phyloP scores from a whole-genome alignment of 371 early-diverging fungal species.

The Entomophthora muscae region DNA sequence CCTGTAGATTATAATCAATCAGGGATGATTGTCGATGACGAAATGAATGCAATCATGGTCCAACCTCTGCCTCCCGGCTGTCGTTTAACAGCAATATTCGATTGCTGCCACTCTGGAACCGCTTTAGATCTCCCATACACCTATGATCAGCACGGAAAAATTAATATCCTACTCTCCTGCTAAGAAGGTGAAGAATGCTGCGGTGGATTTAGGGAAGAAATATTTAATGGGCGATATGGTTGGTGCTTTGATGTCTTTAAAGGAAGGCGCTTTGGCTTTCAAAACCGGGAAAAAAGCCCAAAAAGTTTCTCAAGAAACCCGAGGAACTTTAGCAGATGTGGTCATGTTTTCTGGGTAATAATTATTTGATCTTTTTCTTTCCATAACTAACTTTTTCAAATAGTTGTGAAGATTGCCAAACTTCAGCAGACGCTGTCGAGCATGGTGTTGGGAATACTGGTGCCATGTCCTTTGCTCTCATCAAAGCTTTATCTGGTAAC shows the following conservation, averaged over 20 bases:
- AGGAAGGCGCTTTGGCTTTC: slow-evolving; percentile 24
- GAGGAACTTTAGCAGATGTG: slow-evolving; percentile 56
- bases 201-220: slow-evolving; percentile 27
- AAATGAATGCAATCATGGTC: slow-evolving; percentile 65
- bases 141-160: slow-evolving; percentile 54
- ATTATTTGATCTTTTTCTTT: neutral
- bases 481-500: slow-evolving; percentile 39
- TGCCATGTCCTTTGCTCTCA: slow-evolving; percentile 77
- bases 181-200: slow-evolving; percentile 25
- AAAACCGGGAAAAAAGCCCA: slow-evolving; percentile 18
- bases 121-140: slow-evolving; percentile 77
- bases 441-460: slow-evolving; percentile 47
- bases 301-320: slow-evolving; percentile 21
- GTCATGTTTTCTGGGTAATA: slow-evolving; percentile 44
- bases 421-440: slow-evolving; percentile 62
- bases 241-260: slow-evolving; percentile 23
- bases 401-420: slow-evolving; percentile 77
- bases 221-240: slow-evolving; percentile 33
- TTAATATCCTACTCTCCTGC: slow-evolving; percentile 34
- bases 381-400: neutral
- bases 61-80: slow-evolving; percentile 64
- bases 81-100: slow-evolving; percentile 75
- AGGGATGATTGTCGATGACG: slow-evolving; percentile 77
- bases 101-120: slow-evolving; percentile 75
- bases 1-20: slow-evolving; percentile 63